Evolutionary conservation across 495 filamentous ascomycete species (phyloP), one percentile per base, ranked within the genome.

Genomic region (Talaromyces trachyspermus): DNA sequence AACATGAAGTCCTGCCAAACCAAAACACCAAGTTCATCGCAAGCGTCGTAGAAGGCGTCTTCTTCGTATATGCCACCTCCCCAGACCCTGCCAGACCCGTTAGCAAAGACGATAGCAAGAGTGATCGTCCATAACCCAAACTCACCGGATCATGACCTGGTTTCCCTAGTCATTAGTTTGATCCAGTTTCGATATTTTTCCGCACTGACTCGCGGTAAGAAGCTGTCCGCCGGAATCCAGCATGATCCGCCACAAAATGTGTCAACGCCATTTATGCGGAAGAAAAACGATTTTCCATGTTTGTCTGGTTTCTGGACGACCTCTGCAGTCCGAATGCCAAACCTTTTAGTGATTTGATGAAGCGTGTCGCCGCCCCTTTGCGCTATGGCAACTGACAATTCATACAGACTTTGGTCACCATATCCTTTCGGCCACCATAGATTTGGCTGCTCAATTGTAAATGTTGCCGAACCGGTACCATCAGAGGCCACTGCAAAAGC

Each of bases 201-300:
- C 5, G 70, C 70, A 25, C 60, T 76, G 46, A 90, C 77, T 20
- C 77, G 67, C 0, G 86, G 79, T 29, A 89, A 71, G 49, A 92
- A 83, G 39, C 80, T 89, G 62, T 92, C 87, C 12, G 86, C 83
- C 0, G 89, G 88, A 54, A 95, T 92, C 89, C 89, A 95, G 64
- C 88, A 84, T 45, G 82, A 85, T 11, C 89, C 89, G 25, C 87
- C 87, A 52, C 84, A 87, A 66, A 88, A 95, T 12, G 92, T 66
- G 17, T 89, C 86, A 45, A 84, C 79, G 26, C 85, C 85, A 63
- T 94, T 95, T 55, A 94, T 73, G 47, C 83, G 69, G 64, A 94
- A 91, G 65, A 85, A 88, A 64, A 94, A 94, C 2, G 84, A 81
- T 27, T 77, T 85, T 17, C 89, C 88, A 29, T 85, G 82, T 29